These are phyloP conservation scores for Boletus fagicola DNA, from an alignment of 768 basidiomycete species.

Conservation along the genomic window DNA sequence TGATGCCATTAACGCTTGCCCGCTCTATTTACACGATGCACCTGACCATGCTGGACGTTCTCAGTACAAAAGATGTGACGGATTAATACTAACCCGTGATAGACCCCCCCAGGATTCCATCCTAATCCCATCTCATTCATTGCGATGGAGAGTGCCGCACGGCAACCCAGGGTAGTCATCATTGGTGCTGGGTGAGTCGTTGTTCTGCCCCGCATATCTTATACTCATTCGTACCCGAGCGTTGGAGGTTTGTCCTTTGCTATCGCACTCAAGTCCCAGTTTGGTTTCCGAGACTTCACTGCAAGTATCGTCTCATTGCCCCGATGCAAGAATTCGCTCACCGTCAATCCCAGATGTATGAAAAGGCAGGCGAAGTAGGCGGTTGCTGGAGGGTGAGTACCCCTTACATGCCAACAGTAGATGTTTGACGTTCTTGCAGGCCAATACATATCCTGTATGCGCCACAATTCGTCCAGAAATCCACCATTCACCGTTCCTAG, in stretches of 20 bases:
- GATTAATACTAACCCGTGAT: slow-evolving; percentile 3
- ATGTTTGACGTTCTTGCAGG: slow-evolving; percentile 21
- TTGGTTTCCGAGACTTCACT: slow-evolving; percentile 40
- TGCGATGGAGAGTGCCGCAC: background rate
- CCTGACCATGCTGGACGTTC: background rate
- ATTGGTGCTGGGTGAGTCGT: slow-evolving; percentile 24
- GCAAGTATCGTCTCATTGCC: slow-evolving; percentile 26
- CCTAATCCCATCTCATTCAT: background rate
- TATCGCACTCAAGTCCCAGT: slow-evolving; percentile 40
- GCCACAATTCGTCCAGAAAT: background rate
- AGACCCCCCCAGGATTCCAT: background rate
- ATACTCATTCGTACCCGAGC: slow-evolving; percentile 22
- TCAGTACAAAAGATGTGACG: background rate
- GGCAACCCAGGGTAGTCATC: slow-evolving; percentile 18
- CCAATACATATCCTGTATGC: slow-evolving; percentile 29
- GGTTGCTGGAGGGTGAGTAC: slow-evolving; percentile 52
- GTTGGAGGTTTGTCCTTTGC: slow-evolving; percentile 43
- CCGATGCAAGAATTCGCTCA: background rate
- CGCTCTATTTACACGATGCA: background rate
- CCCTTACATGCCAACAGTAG: background rate
- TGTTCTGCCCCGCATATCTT: background rate
- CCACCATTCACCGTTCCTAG: slow-evolving; percentile 18
- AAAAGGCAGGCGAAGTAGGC: slow-evolving; percentile 44
- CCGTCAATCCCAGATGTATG: slow-evolving; percentile 37
- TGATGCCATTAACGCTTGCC: no score